Evolutionary conservation across 2,329 filamentous ascomycete species (phyloP), one percentile per base, ranked within the genome.

Genomic region (Moelleriella libera): DNA sequence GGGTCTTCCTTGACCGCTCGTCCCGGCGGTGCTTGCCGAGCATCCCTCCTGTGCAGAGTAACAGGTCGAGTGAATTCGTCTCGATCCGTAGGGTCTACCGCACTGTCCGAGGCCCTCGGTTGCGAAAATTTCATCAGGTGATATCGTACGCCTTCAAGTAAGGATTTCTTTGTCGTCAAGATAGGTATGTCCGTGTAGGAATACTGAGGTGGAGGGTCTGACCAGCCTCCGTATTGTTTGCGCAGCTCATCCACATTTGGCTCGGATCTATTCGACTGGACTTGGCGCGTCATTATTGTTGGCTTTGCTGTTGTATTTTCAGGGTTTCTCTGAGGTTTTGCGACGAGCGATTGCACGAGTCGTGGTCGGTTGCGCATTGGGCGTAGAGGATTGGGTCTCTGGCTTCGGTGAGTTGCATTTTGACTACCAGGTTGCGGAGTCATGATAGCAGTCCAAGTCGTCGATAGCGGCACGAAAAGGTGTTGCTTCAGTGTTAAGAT

Each of bases 41-140:
- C 88, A 60, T 96, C 89, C 48, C 92, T 84, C 52, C 92, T 82
- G 60, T 97, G 89, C 39, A 98, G 70, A 39, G 87, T 83, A 32
- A 97, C 85, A 0, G 92, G 92, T 30, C 88, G 80, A 14, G 85
- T 83, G 60, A 97, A 98, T 46, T 94, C 81, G 5, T 81, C 71
- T 54, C 90, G 82, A 55, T 82, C 68, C 30, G 71, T 71, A 2
- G 79, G 76, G 58, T 97, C 82, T 50, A 87, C 60, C 32, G 80
- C 75, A 55, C 84, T 83, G 51, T 70, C 70, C 21, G 61, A 62
- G 8, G 65, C 57, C 56, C 80, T 80, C 46, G 75, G 70, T 52
- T 83, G 74, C 49, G 67, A 61, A 55, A 98, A 81, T 55, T 86
- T 83, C 72, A 95, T 89, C 52, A 94, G 78, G 60, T 98, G 92